phyloP scores from a whole-genome alignment of 768 basidiomycete genomes.

The Leccinellum rugosiceps region DNA sequence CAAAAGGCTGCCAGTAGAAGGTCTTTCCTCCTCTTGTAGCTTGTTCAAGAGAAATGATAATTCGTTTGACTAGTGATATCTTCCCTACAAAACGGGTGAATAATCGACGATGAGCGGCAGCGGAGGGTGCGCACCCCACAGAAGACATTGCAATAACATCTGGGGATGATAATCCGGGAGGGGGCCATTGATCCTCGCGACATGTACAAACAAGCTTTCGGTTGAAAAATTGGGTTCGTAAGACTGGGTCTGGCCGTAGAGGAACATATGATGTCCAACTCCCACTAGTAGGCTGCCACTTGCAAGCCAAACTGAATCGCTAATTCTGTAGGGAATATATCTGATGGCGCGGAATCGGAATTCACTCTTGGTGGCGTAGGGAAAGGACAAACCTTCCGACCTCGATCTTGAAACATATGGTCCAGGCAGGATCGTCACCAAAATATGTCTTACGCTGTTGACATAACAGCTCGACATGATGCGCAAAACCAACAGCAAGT shows the following conservation, averaged over 20 bases:
- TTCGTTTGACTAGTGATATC: constrained; percentile 77
- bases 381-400: constrained; percentile 56
- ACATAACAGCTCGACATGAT: constrained; percentile 81
- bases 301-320: constrained; percentile 89
- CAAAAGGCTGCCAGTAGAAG: constrained; percentile 46
- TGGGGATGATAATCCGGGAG: constrained; percentile 91
- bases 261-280: constrained; percentile 77
- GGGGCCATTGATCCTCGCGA: constrained; percentile 81
- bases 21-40: constrained; percentile 14
- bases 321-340: constrained; percentile 74
- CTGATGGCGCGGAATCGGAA: constrained; percentile 35
- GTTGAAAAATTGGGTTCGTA: constrained; percentile 21
- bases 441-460: constrained; percentile 93
- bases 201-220: constrained; percentile 74
- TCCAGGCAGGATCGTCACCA: constrained; percentile 78
- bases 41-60: constrained; percentile 65
- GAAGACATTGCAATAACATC: constrained; percentile 84
- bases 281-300: constrained; percentile 80
- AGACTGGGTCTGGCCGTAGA: constrained; percentile 56
- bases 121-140: constrained; percentile 68
- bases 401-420: constrained; percentile 65
- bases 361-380: neutral
- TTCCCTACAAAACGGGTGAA: constrained; percentile 53
- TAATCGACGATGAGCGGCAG: neutral
- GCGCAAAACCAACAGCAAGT: constrained; percentile 81